These are phyloP conservation scores for Pseudozyma sp. DNA, from an alignment of 1,284 basidiomycete genomes.

Conservation along the genomic window DNA sequence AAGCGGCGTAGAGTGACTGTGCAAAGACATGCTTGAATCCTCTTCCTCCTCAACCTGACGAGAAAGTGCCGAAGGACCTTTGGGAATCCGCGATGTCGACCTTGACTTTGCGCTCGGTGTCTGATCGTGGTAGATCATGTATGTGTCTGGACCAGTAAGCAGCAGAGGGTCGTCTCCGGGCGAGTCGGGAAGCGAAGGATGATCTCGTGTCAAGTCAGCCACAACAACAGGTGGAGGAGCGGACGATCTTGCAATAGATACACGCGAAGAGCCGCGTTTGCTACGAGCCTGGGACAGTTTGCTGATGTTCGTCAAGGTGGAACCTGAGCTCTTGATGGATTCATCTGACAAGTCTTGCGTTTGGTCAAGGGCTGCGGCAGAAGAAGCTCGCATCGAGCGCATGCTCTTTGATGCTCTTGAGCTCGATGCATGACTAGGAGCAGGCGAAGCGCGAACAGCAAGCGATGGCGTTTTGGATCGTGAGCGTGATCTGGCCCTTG, in stretches of 20 bases:
- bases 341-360: constrained; percentile 22
- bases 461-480: constrained; percentile 38
- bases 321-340: constrained; percentile 36
- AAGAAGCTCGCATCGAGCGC: constrained; percentile 23
- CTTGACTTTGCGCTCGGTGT: constrained; percentile 28
- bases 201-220: constrained; percentile 37
- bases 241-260: constrained; percentile 12
- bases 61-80: not conserved
- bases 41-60: not conserved
- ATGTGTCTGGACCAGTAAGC: constrained; percentile 39
- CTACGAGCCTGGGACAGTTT: constrained; percentile 7
- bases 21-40: constrained; percentile 13
- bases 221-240: constrained; percentile 24
- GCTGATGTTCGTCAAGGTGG: constrained; percentile 19
- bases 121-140: constrained; percentile 32
- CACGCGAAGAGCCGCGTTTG: constrained; percentile 5
- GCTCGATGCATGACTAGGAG: constrained; percentile 18
- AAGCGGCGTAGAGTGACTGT: constrained; percentile 29
- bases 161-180: constrained; percentile 53
- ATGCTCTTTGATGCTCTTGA: constrained; percentile 6
- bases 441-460: constrained; percentile 18
- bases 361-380: constrained; percentile 9
- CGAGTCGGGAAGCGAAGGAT: constrained; percentile 40
- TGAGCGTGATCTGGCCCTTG: constrained; percentile 20
- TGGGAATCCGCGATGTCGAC: not conserved